These are phyloP conservation scores for Trichoderma reesei DNA, from an alignment of 495 filamentous ascomycete species.

Conservation along the genomic window DNA sequence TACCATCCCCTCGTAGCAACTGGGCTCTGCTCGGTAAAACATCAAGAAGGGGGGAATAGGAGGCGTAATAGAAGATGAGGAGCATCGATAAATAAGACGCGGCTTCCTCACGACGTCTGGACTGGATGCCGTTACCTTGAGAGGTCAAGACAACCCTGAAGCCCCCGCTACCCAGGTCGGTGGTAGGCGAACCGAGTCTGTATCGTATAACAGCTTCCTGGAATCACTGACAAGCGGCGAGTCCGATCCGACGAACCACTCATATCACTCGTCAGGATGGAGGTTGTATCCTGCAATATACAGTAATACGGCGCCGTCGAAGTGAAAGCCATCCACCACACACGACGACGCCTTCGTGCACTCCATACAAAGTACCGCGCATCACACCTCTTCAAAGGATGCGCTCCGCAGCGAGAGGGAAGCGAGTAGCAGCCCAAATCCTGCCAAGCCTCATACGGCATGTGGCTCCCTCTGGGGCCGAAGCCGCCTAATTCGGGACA, in stretches of 20 bases:
- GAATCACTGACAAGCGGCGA: not conserved
- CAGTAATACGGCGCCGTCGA: not conserved
- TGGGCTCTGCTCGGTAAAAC: not conserved
- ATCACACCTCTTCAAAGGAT: not conserved
- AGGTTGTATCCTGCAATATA: not conserved
- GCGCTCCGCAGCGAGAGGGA: not conserved
- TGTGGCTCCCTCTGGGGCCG: conserved; percentile 11
- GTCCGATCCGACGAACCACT: not conserved
- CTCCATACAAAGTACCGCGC: not conserved
- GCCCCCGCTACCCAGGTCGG: not conserved
- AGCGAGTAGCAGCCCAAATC: no score
- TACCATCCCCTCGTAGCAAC: no score
- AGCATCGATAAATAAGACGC: no score
- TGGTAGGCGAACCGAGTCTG: not conserved
- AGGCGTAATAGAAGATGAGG: not conserved
- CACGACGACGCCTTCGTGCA: no score
- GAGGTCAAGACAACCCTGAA: not conserved
- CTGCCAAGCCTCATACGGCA: conserved; percentile 12
- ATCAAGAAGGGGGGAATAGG: not conserved
- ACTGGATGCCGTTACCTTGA: not conserved
- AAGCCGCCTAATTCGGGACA: conserved; percentile 16
- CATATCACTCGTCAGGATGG: no score
- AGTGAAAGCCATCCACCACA: not conserved
- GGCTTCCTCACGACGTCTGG: no score
- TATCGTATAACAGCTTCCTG: not conserved